These are phyloP conservation scores for Multifurca ochricompacta DNA, from an alignment of 768 basidiomycete species.

Conservation along the genomic window DNA sequence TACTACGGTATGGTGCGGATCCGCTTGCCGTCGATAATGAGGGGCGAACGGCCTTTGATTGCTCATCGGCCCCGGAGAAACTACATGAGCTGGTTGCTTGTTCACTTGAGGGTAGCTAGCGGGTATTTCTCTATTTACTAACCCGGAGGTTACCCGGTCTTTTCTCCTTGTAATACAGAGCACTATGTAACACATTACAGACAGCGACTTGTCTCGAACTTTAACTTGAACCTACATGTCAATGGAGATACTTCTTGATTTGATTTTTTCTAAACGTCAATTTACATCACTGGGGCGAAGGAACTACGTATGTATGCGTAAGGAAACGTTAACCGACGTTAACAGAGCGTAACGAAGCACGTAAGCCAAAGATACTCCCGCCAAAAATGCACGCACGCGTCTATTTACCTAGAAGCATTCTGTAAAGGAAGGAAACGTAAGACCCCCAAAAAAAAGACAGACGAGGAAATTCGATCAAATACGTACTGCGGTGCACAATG, in stretches of 20 bases:
- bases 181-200: too few relatives aligned
- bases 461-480: neutral
- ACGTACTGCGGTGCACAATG: slow-evolving; percentile 72
- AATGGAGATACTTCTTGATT: slow-evolving; percentile 4
- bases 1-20: slow-evolving; percentile 1
- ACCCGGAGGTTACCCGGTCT: too few relatives aligned
- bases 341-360: slow-evolving; percentile 3
- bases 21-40: neutral
- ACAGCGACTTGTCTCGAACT: too few relatives aligned
- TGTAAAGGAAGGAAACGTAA: neutral
- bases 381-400: neutral
- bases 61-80: neutral
- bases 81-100: neutral
- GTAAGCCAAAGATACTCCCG: slow-evolving; percentile 15
- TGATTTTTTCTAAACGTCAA: neutral
- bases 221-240: too few relatives aligned
- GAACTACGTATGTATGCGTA: slow-evolving; percentile 14
- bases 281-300: slow-evolving; percentile 6
- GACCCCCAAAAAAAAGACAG: neutral
- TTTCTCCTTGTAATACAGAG: neutral
- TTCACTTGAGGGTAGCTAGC: neutral
- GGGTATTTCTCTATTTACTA: too few relatives aligned
- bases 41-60: neutral
- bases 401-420: slow-evolving; percentile 16
- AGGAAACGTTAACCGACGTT: slow-evolving; percentile 6